Evolutionary conservation across 1,139 yeast species (phyloP), one percentile per base, ranked within the genome.

Genomic region (Oligophagozyma castellii): DNA sequence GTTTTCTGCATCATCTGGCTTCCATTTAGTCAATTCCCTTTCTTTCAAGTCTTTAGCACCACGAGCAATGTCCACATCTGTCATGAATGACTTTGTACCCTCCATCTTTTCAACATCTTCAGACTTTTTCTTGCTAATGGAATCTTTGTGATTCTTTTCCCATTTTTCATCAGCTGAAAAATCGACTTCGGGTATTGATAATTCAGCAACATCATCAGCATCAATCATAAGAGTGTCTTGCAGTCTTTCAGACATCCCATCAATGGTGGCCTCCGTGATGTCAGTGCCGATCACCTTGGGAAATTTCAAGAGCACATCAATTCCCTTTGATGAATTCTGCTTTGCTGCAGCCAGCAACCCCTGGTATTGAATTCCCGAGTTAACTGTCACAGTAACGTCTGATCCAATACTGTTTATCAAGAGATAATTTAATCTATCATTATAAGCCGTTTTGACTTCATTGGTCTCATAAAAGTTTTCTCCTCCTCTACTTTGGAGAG

Each of bases 21-120:
- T 71, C 98, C 98, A 89, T 46, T 67, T 70, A 52, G 81, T 74
- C 34, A 89, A 65, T 44, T 79, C 93, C 28, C 89, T 66, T 50
- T 76, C 83, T 37, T 60, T 65, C 30, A 64, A 44, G 14, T 56
- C 57, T 14, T 43, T 46, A 10, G 50, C 54, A 12, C 47, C 39
- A 5, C 66, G 59, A 5, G 93, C 72, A 31, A 89, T 86, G 51
- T 79, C 95, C 3, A 75, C 57, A 53, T 89, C 96, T 1, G 95
- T 89, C 49, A 70, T 74, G 63, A 89, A 86, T 12, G 48, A 40
- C 35, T 36, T 12, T 14, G 19, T 25, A 12, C 8, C 29, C 16
- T 30, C 27, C 14, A 23, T 26, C 22, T 28, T 31, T n/a, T 27
- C 31, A 10, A 8, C 29, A 24, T 34, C 24, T 27, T 30, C 15